These are phyloP conservation scores for Xylariales sp. DNA, from an alignment of 2,329 filamentous ascomycete species.

Conservation along the genomic window DNA sequence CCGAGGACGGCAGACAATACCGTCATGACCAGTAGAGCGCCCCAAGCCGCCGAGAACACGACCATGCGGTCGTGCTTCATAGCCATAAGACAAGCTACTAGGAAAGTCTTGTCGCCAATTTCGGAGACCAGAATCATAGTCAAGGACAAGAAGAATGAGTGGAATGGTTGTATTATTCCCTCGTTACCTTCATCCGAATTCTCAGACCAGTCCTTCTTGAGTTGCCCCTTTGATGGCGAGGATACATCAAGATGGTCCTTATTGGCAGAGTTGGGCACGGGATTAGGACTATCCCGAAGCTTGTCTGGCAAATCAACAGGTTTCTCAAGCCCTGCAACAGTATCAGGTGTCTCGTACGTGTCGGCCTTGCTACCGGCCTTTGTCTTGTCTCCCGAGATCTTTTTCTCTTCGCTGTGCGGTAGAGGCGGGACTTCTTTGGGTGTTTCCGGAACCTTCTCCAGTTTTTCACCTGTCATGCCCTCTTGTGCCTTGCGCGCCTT, in stretches of 20 bases:
- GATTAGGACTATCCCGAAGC: conserved; percentile 69
- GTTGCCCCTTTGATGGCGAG: conserved; percentile 29
- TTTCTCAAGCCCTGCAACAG: conserved; percentile 62
- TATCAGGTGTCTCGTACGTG: conserved; percentile 34
- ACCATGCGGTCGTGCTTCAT: conserved; percentile 95
- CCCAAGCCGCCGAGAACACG: conserved; percentile 93
- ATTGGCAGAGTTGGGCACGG: conserved; percentile 60
- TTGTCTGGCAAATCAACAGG: conserved; percentile 76
- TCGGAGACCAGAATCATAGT: conserved; percentile 98
- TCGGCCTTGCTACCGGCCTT: conserved; percentile 36
- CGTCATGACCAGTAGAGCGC: conserved; percentile 89
- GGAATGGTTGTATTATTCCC: conserved; percentile 71
- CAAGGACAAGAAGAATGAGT: conserved; percentile 87
- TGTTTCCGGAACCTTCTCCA: conserved; percentile 71
- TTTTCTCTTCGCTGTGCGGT: conserved; percentile 75
- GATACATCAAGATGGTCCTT: conserved; percentile 58
- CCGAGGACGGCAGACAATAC: conserved; percentile 88
- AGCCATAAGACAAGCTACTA: conserved; percentile 95
- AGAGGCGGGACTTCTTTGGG: conserved; percentile 83
- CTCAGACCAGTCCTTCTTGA: conserved; percentile 24
- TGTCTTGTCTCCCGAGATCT: conserved; percentile 44
- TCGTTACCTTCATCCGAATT: conserved; percentile 41
- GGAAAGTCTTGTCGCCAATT: conserved; percentile 96
- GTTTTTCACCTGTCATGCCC: conserved; percentile 58
- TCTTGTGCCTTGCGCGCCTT: conserved; percentile 70